A percentile compares a stretch with the other conserved stretches of the same genome.
phyloP scores from a whole-genome alignment of 345 rosid species.

The Triadica sebifera region DNA sequence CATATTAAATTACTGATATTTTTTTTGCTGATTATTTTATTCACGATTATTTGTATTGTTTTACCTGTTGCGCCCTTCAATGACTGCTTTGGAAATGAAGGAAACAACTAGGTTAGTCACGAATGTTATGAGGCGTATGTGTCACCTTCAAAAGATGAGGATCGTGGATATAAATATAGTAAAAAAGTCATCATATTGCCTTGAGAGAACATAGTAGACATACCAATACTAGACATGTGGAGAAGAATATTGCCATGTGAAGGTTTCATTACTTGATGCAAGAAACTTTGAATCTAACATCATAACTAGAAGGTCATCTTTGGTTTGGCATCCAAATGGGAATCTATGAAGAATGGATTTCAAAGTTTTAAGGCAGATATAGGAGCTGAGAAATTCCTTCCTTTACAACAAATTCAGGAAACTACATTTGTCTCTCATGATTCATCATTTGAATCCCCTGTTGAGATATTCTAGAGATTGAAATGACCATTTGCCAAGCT shows the following conservation, averaged over 20 bases:
- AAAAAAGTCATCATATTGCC: constrained; percentile 88
- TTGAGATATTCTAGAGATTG: constrained; percentile 86
- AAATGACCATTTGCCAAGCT: constrained; percentile 58
- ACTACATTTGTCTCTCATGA: constrained; percentile 27
- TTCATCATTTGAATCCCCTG: constrained; percentile 61
- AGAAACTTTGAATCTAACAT: constrained; percentile 30
- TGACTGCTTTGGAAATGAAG: constrained; percentile 67
- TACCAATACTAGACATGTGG: constrained; percentile 42
- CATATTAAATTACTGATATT: too few relatives aligned
- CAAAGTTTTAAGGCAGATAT: constrained; percentile 82
- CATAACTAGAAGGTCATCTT: constrained; percentile 39
- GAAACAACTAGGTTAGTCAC: constrained; percentile 32
- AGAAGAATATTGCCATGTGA: constrained; percentile 64
- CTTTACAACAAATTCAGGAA: constrained; percentile 57
- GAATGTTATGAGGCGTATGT: constrained; percentile 33
- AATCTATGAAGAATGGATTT: constrained; percentile 79
- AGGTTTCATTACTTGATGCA: constrained; percentile 71
- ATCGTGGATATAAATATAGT: constrained; percentile 58
- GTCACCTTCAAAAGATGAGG: constrained; percentile 50
- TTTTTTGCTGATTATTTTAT: too few relatives aligned
- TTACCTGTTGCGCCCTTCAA: too few relatives aligned
- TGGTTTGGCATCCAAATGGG: constrained; percentile 69
- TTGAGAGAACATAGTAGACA: constrained; percentile 72
- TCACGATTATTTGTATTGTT: too few relatives aligned
- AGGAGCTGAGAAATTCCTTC: constrained; percentile 64